Base-by-base conservation (phyloP, 352 stramenopile species). In the Phytophthora ramorum region DNA sequence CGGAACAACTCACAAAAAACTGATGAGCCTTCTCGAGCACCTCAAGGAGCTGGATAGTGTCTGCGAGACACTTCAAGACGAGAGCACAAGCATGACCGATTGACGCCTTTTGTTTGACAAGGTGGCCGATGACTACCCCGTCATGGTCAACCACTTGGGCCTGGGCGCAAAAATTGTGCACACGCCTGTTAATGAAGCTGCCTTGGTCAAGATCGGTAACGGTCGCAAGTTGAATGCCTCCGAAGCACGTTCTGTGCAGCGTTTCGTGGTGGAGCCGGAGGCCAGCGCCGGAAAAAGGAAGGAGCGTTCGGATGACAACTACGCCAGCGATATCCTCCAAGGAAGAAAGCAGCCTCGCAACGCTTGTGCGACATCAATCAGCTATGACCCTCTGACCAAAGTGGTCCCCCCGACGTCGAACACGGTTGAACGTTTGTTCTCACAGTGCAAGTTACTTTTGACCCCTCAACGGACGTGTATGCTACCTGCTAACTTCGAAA, bases 351-450 rank as follows among this genome's bases (percentile, higher is more conserved):
- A 45, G 17, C 8, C 7, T 30, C 34, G 48, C 30, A 30, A 24
- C 48, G 13, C 32, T 35, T 30, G 17, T 9, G 30, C 48, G 9
- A 14, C 48, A 17, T 28, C 34, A 2, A 44, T 53, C 4, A 46
- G 14, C 44, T 63, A 49, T 30, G 55, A 63, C 8, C 44, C n/a
- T n/a, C n/a, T 63, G 8, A 44, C 34, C 4, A 63, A 63, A n/a
- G 28, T 55, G 30, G 32, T 63, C 28, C 44, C 43, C 2, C 55
- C 44, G 2, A 63, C 55, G 2, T 55, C 55, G 4, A 63, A 63
- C n/a, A 63, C 55, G 9, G 55, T 63, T 6, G 56, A 57, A 7
- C 35, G 34, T 32, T 45, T 63, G 6, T 63, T 63, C 40, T 63
- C 56, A 4, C 45, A 63, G 12, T 63, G 34, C n/a, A 57, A 63